These are phyloP conservation scores for Grifola frondosa DNA, from an alignment of 1,284 basidiomycete species.

Conservation along the genomic window DNA sequence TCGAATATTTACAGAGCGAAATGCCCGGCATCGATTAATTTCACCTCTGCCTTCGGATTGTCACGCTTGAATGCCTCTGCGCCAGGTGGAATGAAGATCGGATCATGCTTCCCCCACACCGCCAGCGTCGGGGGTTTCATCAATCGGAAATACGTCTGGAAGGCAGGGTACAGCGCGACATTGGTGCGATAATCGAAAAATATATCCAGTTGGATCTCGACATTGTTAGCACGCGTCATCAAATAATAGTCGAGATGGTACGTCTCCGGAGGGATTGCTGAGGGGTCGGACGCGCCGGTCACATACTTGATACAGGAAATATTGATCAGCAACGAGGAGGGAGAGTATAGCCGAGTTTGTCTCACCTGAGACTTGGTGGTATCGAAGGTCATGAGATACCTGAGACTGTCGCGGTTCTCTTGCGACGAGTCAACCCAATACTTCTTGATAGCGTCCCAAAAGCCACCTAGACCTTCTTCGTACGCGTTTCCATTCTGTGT, in stretches of 20 bases:
- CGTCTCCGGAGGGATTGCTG: slow-evolving; percentile 36
- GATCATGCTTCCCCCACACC: slow-evolving; percentile 49
- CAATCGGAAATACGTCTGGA: slow-evolving; percentile 44
- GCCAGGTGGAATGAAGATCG: slow-evolving; percentile 43
- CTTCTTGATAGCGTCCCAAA: slow-evolving; percentile 38
- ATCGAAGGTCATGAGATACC: slow-evolving; percentile 28
- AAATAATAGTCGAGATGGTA: slow-evolving; percentile 43
- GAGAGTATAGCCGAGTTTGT: neutral
- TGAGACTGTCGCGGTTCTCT: slow-evolving; percentile 26
- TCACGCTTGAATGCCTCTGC: slow-evolving; percentile 45
- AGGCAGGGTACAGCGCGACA: slow-evolving; percentile 41
- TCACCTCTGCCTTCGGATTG: slow-evolving; percentile 37
- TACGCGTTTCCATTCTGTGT: slow-evolving; percentile 52
- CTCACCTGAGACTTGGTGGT: slow-evolving; percentile 36
- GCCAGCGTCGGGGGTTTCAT: slow-evolving; percentile 42
- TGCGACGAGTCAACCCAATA: slow-evolving; percentile 36
- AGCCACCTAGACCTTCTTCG: slow-evolving; percentile 41
- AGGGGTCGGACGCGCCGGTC: slow-evolving; percentile 35
- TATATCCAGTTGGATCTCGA: slow-evolving; percentile 42
- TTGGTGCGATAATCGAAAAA: slow-evolving; percentile 47
- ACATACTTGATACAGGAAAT: slow-evolving; percentile 34
- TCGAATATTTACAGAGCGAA: slow-evolving; percentile 40
- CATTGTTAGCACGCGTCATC: slow-evolving; percentile 37
- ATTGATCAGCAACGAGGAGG: neutral
- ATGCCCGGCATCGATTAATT: slow-evolving; percentile 46